Conservation (phyloP, 2,329 filamentous ascomycete species). For the Epichloe elymi region DNA sequence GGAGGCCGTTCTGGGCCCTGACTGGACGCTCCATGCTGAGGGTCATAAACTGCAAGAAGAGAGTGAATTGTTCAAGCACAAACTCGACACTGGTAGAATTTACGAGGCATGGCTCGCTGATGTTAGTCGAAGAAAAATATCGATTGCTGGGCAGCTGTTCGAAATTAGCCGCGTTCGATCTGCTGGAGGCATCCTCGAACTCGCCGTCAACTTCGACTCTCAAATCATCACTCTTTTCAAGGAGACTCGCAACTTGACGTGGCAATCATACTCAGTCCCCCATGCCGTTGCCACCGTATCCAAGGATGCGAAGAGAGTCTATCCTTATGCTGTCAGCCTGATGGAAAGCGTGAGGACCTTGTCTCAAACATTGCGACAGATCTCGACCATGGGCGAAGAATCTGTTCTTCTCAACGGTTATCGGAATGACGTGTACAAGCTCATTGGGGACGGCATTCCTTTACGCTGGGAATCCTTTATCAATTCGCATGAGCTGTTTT, state of each 20-base stretch:
- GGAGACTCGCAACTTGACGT: constrained; percentile 88
- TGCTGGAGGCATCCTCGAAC: constrained; percentile 77
- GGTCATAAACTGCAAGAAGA: constrained; percentile 88
- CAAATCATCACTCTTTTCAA: constrained; percentile 98
- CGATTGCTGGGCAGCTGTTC: constrained; percentile 85
- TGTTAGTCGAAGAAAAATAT: constrained; percentile 75
- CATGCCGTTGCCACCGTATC: constrained; percentile 91
- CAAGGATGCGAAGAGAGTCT: constrained; percentile 97
- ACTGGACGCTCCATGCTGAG: constrained; percentile 90
- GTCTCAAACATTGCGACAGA: constrained; percentile 73
- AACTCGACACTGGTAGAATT: constrained; percentile 84
- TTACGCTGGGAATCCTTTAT: constrained; percentile 97
- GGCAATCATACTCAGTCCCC: constrained; percentile 89
- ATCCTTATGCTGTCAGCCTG: constrained; percentile 91
- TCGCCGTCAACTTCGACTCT: constrained; percentile 90
- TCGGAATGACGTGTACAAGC: constrained; percentile 72
- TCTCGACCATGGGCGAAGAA: constrained; percentile 75
- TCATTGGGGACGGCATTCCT: constrained; percentile 77
- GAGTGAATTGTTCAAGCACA: constrained; percentile 87
- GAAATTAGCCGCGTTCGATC: constrained; percentile 77
- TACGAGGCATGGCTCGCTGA: constrained; percentile 94
- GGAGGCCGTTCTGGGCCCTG: constrained; percentile 89
- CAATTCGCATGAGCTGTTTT: constrained; percentile 82
- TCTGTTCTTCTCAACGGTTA: constrained; percentile 81
- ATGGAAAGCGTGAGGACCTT: constrained; percentile 98